Evolutionary conservation across 139 green algal species (phyloP).

Genomic region (Volvox reticuliferus): DNA sequence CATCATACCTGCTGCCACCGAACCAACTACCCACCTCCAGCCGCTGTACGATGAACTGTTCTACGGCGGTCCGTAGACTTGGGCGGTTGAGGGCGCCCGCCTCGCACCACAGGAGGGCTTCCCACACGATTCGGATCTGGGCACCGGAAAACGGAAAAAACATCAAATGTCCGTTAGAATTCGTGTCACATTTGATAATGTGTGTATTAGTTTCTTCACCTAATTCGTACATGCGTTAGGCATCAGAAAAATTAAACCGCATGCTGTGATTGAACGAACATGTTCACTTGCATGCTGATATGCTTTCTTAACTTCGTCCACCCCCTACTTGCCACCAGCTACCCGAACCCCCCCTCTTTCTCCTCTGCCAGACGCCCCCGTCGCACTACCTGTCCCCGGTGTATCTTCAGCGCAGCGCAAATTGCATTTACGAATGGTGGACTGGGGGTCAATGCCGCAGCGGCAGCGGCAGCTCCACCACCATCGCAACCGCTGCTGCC

Average conservation of each 20-base stretch:
- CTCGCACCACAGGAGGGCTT: slow-evolving; percentile 67
- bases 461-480: neutral
- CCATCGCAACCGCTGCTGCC: neutral
- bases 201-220: too few relatives aligned
- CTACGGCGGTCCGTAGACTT: slow-evolving; percentile 15
- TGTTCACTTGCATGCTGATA: neutral
- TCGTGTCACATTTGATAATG: too few relatives aligned
- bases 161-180: too few relatives aligned
- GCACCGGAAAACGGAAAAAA: neutral
- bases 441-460: neutral
- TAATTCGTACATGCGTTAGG: too few relatives aligned
- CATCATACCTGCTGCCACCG: too few relatives aligned
- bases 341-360: neutral
- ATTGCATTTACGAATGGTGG: slow-evolving; percentile 21
- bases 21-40: slow-evolving; percentile 46
- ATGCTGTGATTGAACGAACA: too few relatives aligned
- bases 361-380: neutral
- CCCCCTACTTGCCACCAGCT: neutral
- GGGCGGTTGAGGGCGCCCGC: neutral
- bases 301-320: neutral
- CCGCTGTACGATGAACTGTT: slow-evolving; percentile 44
- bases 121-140: slow-evolving; percentile 69
- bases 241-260: too few relatives aligned
- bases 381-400: slow-evolving; percentile 40
- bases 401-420: slow-evolving; percentile 51